These are phyloP conservation scores for Heterobasidion irregulare DNA, from an alignment of 1,284 basidiomycete species.

Conservation along the genomic window DNA sequence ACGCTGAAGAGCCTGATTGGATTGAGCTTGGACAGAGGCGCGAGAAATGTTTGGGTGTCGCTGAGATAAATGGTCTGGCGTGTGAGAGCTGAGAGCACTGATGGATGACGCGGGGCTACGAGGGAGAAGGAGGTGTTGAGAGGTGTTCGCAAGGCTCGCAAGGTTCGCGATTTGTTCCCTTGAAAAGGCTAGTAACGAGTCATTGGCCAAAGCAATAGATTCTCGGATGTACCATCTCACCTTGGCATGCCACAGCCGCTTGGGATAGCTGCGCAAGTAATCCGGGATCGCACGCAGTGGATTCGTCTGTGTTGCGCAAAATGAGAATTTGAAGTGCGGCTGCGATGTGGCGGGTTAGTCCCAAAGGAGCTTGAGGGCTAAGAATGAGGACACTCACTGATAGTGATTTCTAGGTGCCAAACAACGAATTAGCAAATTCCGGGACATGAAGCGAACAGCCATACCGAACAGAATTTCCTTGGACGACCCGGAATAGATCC, in stretches of 20 bases:
- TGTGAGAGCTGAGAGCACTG: slow-evolving; percentile 16
- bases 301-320: slow-evolving; percentile 25
- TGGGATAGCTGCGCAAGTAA: slow-evolving; percentile 43
- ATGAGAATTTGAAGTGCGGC: slow-evolving; percentile 25
- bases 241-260: slow-evolving; percentile 45
- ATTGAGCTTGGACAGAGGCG: slow-evolving; percentile 1
- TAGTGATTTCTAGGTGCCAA: slow-evolving; percentile 18
- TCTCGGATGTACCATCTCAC: slow-evolving; percentile 22
- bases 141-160: slow-evolving; percentile 22
- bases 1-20: not conserved
- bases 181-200: slow-evolving; percentile 42
- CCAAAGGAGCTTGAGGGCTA: not conserved
- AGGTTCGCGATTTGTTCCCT: slow-evolving; percentile 42
- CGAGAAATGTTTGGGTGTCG: slow-evolving; percentile 1
- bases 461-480: slow-evolving; percentile 59
- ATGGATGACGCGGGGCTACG: slow-evolving; percentile 17
- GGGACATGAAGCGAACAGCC: slow-evolving; percentile 16
- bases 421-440: not conserved
- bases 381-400: slow-evolving; percentile 12
- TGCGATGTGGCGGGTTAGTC: slow-evolving; percentile 9
- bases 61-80: slow-evolving; percentile 4
- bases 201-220: not conserved
- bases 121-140: slow-evolving; percentile 10
- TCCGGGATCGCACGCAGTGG: slow-evolving; percentile 25
- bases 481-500: slow-evolving; percentile 52